Evolutionary conservation across 2,329 filamentous ascomycete genomes (phyloP).

Genomic region (Septoria linicola): DNA sequence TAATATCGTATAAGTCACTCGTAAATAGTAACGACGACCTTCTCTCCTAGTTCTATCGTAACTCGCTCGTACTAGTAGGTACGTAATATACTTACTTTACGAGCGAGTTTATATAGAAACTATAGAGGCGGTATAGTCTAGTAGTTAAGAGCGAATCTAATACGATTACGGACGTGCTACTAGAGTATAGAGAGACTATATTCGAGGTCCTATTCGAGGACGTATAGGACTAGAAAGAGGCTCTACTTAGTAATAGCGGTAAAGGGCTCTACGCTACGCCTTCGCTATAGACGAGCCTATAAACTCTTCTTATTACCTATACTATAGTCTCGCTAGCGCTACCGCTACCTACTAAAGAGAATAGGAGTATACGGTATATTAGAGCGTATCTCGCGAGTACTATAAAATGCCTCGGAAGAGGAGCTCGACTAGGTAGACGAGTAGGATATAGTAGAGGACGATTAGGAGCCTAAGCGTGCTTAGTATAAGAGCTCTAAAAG

Average conservation of each 20-base stretch:
- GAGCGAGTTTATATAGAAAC: conserved; percentile 56
- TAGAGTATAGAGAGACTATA: conserved; percentile 53
- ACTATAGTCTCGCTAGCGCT: background rate
- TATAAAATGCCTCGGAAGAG: background rate
- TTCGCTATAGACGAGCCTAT: conserved; percentile 3
- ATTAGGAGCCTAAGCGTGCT: too few relatives aligned
- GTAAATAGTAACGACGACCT: conserved; percentile 64
- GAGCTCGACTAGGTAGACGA: background rate
- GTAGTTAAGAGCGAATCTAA: conserved; percentile 49
- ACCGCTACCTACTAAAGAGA: background rate
- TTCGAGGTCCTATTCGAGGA: conserved; percentile 46
- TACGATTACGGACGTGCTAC: conserved; percentile 58
- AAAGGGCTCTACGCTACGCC: conserved; percentile 7
- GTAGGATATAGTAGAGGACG: background rate
- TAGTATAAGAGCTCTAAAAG: too few relatives aligned
- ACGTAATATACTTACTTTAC: conserved; percentile 73
- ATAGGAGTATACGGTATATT: background rate
- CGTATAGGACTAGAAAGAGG: conserved; percentile 40
- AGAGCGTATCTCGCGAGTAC: background rate
- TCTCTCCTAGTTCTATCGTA: conserved; percentile 78
- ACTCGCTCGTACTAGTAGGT: conserved; percentile 77
- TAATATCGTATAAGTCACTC: conserved; percentile 67
- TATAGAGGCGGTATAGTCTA: conserved; percentile 58
- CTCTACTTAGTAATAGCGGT: background rate
- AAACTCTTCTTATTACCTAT: background rate